Percentiles rank a stretch among this genome's conserved stretches.
These are phyloP conservation scores for Solanum chiquidenum DNA, from an alignment of 257 asterid species.

Conservation along the genomic window DNA sequence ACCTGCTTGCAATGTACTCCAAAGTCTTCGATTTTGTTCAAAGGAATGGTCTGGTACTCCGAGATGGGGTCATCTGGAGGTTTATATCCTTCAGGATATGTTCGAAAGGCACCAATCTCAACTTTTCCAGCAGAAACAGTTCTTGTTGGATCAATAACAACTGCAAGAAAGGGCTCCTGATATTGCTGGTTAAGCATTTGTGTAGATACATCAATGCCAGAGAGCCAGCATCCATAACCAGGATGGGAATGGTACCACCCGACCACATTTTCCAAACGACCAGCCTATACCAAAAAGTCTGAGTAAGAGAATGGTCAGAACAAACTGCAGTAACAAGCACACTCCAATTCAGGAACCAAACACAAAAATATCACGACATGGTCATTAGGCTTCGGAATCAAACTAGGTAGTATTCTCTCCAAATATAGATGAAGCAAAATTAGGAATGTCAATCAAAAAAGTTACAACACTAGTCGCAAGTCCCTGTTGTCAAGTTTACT, in stretches of 20 bases:
- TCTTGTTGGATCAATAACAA: conserved; percentile 97
- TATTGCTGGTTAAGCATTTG: conserved; percentile 95
- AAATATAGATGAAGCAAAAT: neutral
- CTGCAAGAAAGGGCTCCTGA: conserved; percentile 97
- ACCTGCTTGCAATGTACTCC: conserved; percentile 99
- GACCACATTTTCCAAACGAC: conserved; percentile 85
- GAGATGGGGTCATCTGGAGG: conserved; percentile 93
- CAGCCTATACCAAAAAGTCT: conserved; percentile 47
- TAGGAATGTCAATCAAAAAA: neutral
- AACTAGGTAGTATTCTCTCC: neutral
- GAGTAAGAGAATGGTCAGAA: neutral
- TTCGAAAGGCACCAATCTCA: conserved; percentile 95
- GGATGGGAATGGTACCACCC: conserved; percentile 99
- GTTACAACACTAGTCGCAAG: neutral
- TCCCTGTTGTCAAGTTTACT: neutral
- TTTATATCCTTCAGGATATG: conserved; percentile 92
- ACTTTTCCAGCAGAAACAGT: conserved; percentile 98
- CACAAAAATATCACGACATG: neutral
- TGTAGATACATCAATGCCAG: conserved; percentile 93
- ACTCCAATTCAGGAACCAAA: neutral
- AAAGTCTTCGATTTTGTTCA: conserved; percentile 94
- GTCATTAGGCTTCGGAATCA: neutral
- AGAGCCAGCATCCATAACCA: conserved; percentile 99
- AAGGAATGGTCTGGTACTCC: conserved; percentile 94
- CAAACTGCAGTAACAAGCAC: neutral